Conservation (phyloP, 176 grass and related monocot genomes). For the Lolium perenne region DNA sequence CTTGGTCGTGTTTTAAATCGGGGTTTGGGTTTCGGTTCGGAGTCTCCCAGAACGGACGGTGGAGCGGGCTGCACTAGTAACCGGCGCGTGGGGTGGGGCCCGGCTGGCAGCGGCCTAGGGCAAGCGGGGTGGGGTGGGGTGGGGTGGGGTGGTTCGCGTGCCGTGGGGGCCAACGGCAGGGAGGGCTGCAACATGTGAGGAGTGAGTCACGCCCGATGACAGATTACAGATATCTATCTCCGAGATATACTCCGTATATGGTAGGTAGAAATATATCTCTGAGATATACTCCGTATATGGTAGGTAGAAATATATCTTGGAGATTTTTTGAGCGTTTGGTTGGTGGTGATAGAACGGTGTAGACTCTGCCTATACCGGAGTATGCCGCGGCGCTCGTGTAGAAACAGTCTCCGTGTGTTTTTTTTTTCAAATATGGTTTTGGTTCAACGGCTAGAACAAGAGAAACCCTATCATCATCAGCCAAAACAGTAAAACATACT, state of each 20-base stretch:
- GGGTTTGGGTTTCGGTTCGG: constrained; percentile 17
- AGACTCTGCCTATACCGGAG: too few relatives aligned
- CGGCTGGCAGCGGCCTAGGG: constrained; percentile 6
- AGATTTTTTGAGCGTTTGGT: too few relatives aligned
- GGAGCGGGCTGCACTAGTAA: not conserved
- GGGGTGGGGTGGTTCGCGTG: constrained; percentile 5
- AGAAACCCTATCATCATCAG: not conserved
- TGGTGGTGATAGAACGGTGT: too few relatives aligned
- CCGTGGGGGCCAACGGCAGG: constrained; percentile 3
- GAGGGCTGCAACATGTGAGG: not conserved
- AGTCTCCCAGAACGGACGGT: not conserved
- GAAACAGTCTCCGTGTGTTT: not conserved
- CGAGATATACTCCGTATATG: too few relatives aligned
- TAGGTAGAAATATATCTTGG: too few relatives aligned
- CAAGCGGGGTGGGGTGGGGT: not conserved
- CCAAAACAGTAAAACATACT: too few relatives aligned
- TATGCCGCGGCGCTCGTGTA: too few relatives aligned
- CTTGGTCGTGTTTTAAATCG: constrained; percentile 14
- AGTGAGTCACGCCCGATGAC: too few relatives aligned
- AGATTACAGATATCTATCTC: too few relatives aligned
- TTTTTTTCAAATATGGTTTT: not conserved
- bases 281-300: too few relatives aligned
- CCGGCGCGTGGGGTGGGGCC: not conserved
- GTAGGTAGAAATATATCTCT: too few relatives aligned
- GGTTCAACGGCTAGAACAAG: not conserved